Evolutionary conservation across 2,329 filamentous ascomycete genomes (phyloP).

Genomic region (Malbranchea zuffiana): DNA sequence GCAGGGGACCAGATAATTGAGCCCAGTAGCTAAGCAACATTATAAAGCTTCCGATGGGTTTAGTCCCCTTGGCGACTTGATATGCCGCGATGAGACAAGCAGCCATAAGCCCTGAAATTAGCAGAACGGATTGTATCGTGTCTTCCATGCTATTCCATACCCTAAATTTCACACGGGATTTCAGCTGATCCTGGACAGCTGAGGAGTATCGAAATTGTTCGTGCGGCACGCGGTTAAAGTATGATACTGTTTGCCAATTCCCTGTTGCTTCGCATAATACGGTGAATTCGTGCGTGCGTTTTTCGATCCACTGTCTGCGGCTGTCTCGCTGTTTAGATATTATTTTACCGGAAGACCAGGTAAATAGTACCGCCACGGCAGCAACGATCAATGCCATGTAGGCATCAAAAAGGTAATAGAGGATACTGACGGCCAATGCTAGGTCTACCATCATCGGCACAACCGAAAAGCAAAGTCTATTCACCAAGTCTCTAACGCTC

Average conservation of each 20-base stretch:
- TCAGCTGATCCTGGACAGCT: conserved; percentile 31
- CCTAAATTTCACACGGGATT: conserved; percentile 27
- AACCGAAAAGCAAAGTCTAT: conserved; percentile 50
- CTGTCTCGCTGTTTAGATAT: conserved; percentile 31
- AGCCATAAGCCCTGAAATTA: conserved; percentile 40
- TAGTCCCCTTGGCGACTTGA: conserved; percentile 40
- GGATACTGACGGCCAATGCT: conserved; percentile 48
- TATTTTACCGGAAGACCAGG: conserved; percentile 39
- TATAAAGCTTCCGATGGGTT: conserved; percentile 51
- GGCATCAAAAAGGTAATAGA: conserved; percentile 52
- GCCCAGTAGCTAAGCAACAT: conserved; percentile 57
- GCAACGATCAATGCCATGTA: conserved; percentile 46
- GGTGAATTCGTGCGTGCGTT: conserved; percentile 40
- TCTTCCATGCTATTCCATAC: conserved; percentile 25
- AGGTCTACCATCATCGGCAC: conserved; percentile 54
- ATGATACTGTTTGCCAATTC: conserved; percentile 49
- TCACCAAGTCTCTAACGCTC: conserved; percentile 49
- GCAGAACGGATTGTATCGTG: conserved; percentile 37
- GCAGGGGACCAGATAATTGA: conserved; percentile 39
- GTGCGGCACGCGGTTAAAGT: conserved; percentile 47
- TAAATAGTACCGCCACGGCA: conserved; percentile 40
- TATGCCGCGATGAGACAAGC: conserved; percentile 44
- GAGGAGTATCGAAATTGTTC: conserved; percentile 41
- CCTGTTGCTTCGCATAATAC: conserved; percentile 48
- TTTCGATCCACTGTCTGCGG: conserved; percentile 30